Evolutionary conservation across 2,329 filamentous ascomycete genomes (phyloP).

Genomic region (Phialocephala sp.): DNA sequence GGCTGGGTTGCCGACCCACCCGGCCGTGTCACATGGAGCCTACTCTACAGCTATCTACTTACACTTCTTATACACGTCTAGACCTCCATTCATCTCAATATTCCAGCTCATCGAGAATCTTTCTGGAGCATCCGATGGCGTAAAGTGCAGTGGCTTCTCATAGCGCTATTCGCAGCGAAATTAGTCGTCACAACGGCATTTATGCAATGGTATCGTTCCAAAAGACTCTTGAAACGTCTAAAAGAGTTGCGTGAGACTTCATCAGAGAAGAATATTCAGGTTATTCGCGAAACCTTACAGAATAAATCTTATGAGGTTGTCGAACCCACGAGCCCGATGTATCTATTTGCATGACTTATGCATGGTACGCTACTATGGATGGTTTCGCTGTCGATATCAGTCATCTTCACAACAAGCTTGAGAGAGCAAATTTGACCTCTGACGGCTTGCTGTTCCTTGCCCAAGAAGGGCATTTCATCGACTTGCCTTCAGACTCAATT

Average conservation of each 20-base stretch:
- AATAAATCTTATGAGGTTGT: not conserved
- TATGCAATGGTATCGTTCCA: conserved; percentile 7
- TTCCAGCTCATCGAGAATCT: conserved; percentile 1
- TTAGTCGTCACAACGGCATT: not conserved
- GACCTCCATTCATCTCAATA: conserved; percentile 12
- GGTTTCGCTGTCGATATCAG: conserved; percentile 10
- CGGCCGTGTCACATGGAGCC: not conserved
- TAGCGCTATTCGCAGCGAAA: not conserved
- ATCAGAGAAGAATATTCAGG: not conserved
- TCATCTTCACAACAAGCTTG: conserved; percentile 7
- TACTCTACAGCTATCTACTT: conserved; percentile 12
- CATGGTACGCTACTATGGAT: conserved; percentile 5
- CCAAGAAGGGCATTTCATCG: not conserved
- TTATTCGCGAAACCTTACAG: not conserved
- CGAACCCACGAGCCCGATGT: not conserved
- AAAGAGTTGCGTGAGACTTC: conserved; percentile 2
- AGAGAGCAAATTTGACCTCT: not conserved
- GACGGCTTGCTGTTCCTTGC: not conserved
- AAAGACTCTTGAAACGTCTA: not conserved
- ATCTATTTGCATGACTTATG: conserved; percentile 14
- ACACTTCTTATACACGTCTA: conserved; percentile 8
- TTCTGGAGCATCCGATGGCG: not conserved
- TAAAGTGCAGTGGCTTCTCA: not conserved
- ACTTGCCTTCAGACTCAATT: not conserved
- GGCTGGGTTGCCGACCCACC: not conserved